Conservation (phyloP, 345 rosid genomes). For the Eucalyptus curtisii region DNA sequence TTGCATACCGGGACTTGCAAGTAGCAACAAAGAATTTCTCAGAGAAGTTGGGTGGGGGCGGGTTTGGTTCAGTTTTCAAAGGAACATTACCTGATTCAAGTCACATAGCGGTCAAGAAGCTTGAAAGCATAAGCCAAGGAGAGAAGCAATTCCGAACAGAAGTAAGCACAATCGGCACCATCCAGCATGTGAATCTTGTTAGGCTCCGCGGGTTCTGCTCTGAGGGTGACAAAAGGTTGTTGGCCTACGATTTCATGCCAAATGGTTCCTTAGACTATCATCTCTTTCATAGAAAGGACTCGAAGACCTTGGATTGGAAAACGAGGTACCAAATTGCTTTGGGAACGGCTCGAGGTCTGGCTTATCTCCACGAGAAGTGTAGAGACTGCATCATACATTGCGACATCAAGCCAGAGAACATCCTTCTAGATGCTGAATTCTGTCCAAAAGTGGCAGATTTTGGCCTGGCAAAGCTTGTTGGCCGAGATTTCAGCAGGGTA, state of each 20-base stretch:
- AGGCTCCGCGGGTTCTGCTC: constrained; percentile 87
- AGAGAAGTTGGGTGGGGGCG: constrained; percentile 74
- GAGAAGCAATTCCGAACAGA: constrained; percentile 87
- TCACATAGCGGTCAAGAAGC: constrained; percentile 75
- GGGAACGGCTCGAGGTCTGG: constrained; percentile 74
- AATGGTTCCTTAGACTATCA: constrained; percentile 61
- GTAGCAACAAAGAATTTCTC: constrained; percentile 76
- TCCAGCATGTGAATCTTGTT: constrained; percentile 74
- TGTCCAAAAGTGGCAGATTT: constrained; percentile 85
- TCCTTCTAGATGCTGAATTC: constrained; percentile 51
- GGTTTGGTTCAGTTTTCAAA: constrained; percentile 85
- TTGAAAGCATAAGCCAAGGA: constrained; percentile 67
- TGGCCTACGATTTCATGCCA: constrained; percentile 80
- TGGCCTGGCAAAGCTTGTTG: constrained; percentile 79
- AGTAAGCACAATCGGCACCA: constrained; percentile 70
- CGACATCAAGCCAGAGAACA: constrained; percentile 84
- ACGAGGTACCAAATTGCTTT: constrained; percentile 56
- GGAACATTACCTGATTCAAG: constrained; percentile 57
- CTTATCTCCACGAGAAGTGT: constrained; percentile 77
- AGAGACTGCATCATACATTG: constrained; percentile 86
- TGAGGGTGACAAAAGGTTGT: constrained; percentile 40
- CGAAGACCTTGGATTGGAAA: constrained; percentile 39
- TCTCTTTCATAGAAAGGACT: constrained; percentile 23
- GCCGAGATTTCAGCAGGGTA: constrained; percentile 78
- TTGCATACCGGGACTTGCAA: constrained; percentile 55